A percentile compares a stretch with the other conserved stretches of the same genome.
These are phyloP conservation scores for Teratosphaeria destructans DNA, from an alignment of 2,329 filamentous ascomycete species.

Conservation along the genomic window DNA sequence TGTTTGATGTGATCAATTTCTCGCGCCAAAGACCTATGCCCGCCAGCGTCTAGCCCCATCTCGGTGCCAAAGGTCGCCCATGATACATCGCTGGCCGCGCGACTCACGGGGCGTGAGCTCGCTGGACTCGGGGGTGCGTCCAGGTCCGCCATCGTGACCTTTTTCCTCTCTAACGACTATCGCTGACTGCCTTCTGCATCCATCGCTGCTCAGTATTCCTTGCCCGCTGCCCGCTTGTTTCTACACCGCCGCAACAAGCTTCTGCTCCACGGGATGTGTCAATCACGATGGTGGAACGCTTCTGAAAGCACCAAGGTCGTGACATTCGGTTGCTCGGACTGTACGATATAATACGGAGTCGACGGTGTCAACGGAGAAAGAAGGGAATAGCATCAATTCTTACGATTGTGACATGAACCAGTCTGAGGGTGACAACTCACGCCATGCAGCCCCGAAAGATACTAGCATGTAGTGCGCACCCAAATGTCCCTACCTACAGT, in stretches of 20 bases:
- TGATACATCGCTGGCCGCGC: constrained; percentile 7
- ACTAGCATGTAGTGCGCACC: not conserved
- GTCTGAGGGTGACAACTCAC: not conserved
- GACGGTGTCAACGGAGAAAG: not conserved
- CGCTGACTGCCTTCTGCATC: not conserved
- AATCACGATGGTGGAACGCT: not conserved
- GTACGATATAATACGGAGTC: not conserved
- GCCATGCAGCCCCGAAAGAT: not conserved
- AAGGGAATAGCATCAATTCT: not conserved
- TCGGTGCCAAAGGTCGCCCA: constrained; percentile 1
- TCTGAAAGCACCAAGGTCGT: not conserved
- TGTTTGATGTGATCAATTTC: constrained; percentile 17
- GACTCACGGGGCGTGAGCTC: constrained; percentile 4
- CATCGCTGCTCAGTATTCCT: not conserved
- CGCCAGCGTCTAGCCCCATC: not conserved
- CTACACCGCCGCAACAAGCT: not conserved
- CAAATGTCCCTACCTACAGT: not conserved
- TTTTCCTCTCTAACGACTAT: not conserved
- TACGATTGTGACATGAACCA: not conserved
- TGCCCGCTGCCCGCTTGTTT: not conserved
- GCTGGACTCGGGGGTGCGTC: not conserved
- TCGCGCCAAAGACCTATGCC: constrained; percentile 8
- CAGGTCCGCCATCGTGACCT: not conserved
- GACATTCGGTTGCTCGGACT: not conserved
- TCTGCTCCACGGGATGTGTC: not conserved